A percentile compares a stretch with the other conserved stretches of the same genome.
Conservation (phyloP, 2,329 filamentous ascomycete genomes). For the Epichloe scottii region DNA sequence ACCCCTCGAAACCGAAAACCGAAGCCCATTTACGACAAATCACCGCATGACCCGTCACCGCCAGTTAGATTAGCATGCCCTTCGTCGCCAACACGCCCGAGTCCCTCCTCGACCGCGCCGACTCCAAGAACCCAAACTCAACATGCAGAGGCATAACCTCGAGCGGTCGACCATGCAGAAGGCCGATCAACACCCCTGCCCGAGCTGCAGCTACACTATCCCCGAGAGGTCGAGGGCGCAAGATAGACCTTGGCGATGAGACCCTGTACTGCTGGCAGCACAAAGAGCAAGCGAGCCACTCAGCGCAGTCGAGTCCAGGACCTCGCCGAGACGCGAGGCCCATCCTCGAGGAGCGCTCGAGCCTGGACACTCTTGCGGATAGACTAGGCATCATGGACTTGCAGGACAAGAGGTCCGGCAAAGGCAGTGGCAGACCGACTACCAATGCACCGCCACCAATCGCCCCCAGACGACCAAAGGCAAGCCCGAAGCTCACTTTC, state of each 20-base stretch:
- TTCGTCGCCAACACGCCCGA: constrained; percentile 57
- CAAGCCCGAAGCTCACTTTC: constrained; percentile 23
- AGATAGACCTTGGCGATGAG: constrained; percentile 40
- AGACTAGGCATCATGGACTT: constrained; percentile 64
- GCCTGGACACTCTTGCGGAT: constrained; percentile 77
- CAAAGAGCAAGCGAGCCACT: constrained; percentile 62
- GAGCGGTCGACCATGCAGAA: constrained; percentile 71
- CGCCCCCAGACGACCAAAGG: constrained; percentile 13
- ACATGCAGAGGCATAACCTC: constrained; percentile 84
- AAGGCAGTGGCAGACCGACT: constrained; percentile 13
- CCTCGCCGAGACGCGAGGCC: constrained; percentile 32
- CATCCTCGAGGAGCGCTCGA: constrained; percentile 54
- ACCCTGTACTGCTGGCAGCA: constrained; percentile 90
- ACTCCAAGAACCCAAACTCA: constrained; percentile 70
- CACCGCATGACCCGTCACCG: not conserved
- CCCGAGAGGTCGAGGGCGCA: constrained; percentile 15
- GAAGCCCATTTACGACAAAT: not conserved
- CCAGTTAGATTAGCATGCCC: constrained; percentile 18
- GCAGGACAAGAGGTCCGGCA: constrained; percentile 23
- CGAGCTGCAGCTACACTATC: constrained; percentile 6
- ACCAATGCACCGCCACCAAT: constrained; percentile 14
- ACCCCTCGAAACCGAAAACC: not conserved
- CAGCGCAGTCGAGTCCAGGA: constrained; percentile 33
- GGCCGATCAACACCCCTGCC: constrained; percentile 38
- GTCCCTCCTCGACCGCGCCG: constrained; percentile 61